These are phyloP conservation scores for Globisporangium yorkense DNA, from an alignment of 352 stramenopile species.

Conservation along the genomic window DNA sequence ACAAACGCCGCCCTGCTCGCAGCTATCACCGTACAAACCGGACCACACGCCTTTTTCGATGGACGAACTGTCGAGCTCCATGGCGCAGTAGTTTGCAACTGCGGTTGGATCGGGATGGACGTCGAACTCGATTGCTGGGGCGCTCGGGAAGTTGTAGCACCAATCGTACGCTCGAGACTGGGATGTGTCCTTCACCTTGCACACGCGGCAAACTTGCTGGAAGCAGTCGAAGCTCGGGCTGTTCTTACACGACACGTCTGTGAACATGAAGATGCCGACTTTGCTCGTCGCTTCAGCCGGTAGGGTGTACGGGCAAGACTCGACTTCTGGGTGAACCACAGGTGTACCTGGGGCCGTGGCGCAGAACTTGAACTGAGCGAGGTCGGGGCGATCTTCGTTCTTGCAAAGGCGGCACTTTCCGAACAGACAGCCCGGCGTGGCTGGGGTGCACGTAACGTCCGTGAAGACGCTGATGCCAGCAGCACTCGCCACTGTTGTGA, in stretches of 20 bases:
- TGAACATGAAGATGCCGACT: constrained; percentile 3
- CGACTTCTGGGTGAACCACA: background rate
- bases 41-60: constrained; percentile 1
- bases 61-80: background rate
- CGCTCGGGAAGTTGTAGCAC: background rate
- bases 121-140: background rate
- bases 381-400: background rate
- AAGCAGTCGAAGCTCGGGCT: constrained; percentile 5
- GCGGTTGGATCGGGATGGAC: background rate
- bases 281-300: background rate
- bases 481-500: background rate
- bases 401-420: constrained; percentile 1
- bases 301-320: constrained; percentile 1
- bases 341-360: background rate
- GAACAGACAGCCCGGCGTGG: background rate
- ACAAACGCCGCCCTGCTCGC: background rate
- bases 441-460: background rate
- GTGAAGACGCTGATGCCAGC: background rate
- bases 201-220: constrained; percentile 1
- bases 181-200: constrained; percentile 5
- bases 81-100: constrained; percentile 4
- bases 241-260: constrained; percentile 6
- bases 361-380: constrained; percentile 2
- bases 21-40: background rate
- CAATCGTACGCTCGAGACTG: constrained; percentile 1